Evolutionary conservation across 108 stramenopile genomes (phyloP), one percentile per base, ranked within the genome.

Genomic region (Parmales sp.): DNA sequence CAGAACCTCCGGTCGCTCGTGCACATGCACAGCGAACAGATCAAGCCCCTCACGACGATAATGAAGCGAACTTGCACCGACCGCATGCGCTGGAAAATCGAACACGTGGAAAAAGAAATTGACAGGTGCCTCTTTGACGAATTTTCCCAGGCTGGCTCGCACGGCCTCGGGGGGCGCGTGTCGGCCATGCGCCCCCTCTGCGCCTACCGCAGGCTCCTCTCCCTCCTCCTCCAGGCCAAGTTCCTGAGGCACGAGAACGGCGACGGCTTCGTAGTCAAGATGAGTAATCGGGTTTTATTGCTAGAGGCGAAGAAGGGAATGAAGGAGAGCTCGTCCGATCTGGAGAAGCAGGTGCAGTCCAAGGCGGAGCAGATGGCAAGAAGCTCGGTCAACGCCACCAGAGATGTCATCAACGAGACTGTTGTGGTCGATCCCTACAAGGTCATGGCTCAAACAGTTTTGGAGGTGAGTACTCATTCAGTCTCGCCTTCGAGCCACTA

Each of bases 391-490:
- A 50, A 18, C 49, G 20, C 19, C n/a, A 50, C 49, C 20, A 50
- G 6, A 5, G 23, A 18, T 50, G 18, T 50, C 49, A 22, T 18
- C n/a, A 50, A 50, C 49, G 49, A 50, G 49, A n/a, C 18, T 0
- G 23, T 50, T n/a, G 18, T 50, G 6, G 20, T 50, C 49, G 49
- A 50, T 22, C n/a, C 6, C 5, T 5, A 22, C 20, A 50, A 50
- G 49, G 49, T 50, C 49, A 50, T 50, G 49, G 49, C 49, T 20
- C 49, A 50, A 22, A n/a, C n/a, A n/a, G n/a, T n/a, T n/a, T n/a
- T n/a, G n/a, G n/a, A n/a, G n/a, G n/a, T n/a, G n/a, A n/a, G n/a
- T n/a, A n/a, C n/a, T n/a, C n/a, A n/a, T n/a, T n/a, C n/a, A n/a
- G n/a, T n/a, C n/a, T n/a, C n/a, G n/a, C n/a, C n/a, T n/a, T n/a